Base-by-base conservation (phyloP, 1,284 basidiomycete species). In the Earliella scabrosa region DNA sequence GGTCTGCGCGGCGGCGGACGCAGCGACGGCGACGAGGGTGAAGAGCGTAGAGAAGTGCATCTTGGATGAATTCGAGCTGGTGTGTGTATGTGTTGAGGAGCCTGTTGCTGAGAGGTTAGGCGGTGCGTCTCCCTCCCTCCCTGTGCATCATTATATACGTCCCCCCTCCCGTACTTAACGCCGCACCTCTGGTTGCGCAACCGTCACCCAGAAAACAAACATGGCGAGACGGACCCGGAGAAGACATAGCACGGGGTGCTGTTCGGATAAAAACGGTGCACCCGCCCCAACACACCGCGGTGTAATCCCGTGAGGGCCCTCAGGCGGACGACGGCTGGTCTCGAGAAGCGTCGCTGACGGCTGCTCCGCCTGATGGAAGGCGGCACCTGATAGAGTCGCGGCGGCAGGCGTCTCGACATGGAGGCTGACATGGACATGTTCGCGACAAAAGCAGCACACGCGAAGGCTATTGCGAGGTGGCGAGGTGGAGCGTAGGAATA, bases 1-100 rank as follows among this genome's bases (percentile, higher is more conserved):
- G 2, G 69, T 70, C 60, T 71, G 69, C 3, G 70, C 69, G 14
- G 60, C 44, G 9, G 64, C 67, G 20, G 57, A 36, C 18, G 67
- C 62, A 26, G 59, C 59, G 48, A 58, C 50, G 31, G 59, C 45
- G 45, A 60, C 59, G 46, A 65, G 23, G 32, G 63, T 54, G 36
- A 64, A 36, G 40, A 64, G 54, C 3, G 56, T 48, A 6, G 60
- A 44, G 44, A 57, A 51, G 20, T 43, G 61, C 65, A 68, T 68
- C 7, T 32, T 63, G 26, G 3, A 14, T 24, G 18, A 18, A 8
- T 31, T n/a, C n/a, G n/a, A n/a, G n/a, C n/a, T n/a, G n/a, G n/a
- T n/a, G n/a, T n/a, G n/a, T n/a, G n/a, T n/a, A n/a, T n/a, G n/a
- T n/a, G n/a, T n/a, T n/a, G n/a, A n/a, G n/a, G n/a, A n/a, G n/a